These are phyloP conservation scores for Scutellaria galericulata DNA, from an alignment of 257 asterid genomes.

Conservation along the genomic window DNA sequence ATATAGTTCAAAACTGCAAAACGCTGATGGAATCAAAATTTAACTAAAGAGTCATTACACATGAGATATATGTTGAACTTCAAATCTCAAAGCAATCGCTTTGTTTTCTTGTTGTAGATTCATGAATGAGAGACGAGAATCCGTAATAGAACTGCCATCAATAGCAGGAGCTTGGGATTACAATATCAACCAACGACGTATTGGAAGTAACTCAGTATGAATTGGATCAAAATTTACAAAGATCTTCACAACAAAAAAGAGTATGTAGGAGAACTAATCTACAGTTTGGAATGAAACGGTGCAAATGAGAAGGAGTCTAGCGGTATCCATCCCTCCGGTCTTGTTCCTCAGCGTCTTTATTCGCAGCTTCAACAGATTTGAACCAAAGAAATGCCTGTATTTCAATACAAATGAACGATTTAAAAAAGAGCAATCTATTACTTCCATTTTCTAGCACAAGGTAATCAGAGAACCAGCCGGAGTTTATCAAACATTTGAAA, in stretches of 20 bases:
- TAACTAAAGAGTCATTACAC: too few relatives aligned
- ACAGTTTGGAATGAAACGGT: slow-evolving; percentile 13
- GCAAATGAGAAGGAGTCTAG: slow-evolving; percentile 36
- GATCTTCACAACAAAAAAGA: slow-evolving; percentile 23
- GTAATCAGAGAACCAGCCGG: slow-evolving; percentile 1
- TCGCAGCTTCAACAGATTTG: slow-evolving; percentile 90
- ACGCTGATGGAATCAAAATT: too few relatives aligned
- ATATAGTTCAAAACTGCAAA: background rate
- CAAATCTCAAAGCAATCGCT: background rate
- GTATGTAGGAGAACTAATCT: slow-evolving; percentile 21
- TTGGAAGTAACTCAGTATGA: slow-evolving; percentile 6
- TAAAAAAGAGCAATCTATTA: background rate
- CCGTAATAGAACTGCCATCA: background rate
- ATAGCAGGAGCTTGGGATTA: background rate
- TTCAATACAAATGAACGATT: slow-evolving; percentile 1
- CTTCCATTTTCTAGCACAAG: slow-evolving; percentile 5
- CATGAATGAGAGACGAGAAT: background rate
- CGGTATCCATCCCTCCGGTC: slow-evolving; percentile 87
- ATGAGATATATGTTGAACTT: background rate
- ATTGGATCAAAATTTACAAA: slow-evolving; percentile 19
- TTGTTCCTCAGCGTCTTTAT: slow-evolving; percentile 96
- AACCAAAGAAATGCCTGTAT: slow-evolving; percentile 92
- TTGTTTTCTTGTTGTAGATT: background rate
- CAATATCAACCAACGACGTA: slow-evolving; percentile 2
- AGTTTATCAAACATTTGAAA: background rate